Percentiles rank a stretch among this genome's conserved stretches.
Evolutionary conservation across 495 filamentous ascomycete species (phyloP).

Genomic region (Aspergillus baeticus): DNA sequence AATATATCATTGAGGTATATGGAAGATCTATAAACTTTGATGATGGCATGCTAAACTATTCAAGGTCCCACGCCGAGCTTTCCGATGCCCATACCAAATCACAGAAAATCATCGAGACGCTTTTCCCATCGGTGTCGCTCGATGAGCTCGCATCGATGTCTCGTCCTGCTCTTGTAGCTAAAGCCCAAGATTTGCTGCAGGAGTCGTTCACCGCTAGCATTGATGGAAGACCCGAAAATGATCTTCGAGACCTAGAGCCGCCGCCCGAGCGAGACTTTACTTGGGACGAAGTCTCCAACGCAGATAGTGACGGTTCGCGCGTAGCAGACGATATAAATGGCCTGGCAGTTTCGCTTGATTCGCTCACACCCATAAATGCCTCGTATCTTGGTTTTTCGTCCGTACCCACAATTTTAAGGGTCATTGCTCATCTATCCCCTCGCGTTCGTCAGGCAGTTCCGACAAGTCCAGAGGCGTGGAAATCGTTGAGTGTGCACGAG

Average conservation of each 20-base stretch:
- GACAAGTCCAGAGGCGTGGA: neutral
- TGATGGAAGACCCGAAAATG: neutral
- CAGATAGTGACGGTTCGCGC: neutral
- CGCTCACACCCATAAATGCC: neutral
- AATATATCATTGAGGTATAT: neutral
- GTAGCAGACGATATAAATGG: constrained; percentile 1
- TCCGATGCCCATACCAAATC: neutral
- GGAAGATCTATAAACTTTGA: no score
- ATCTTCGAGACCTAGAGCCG: neutral
- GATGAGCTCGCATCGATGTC: neutral
- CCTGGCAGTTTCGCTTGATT: neutral
- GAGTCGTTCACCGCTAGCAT: neutral
- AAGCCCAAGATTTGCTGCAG: neutral
- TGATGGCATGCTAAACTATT: neutral
- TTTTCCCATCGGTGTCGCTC: neutral
- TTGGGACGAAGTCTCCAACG: constrained; percentile 1
- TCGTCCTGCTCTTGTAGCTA: neutral
- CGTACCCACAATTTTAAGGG: neutral
- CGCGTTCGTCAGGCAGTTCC: neutral
- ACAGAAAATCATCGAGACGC: neutral
- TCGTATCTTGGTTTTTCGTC: constrained; percentile 1
- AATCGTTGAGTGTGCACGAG: neutral
- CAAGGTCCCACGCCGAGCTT: neutral
- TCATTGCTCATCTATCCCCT: constrained; percentile 2
- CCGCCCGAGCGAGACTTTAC: constrained; percentile 5